Conservation (phyloP, 2,329 filamentous ascomycete genomes). For the Botrytis medusae region DNA sequence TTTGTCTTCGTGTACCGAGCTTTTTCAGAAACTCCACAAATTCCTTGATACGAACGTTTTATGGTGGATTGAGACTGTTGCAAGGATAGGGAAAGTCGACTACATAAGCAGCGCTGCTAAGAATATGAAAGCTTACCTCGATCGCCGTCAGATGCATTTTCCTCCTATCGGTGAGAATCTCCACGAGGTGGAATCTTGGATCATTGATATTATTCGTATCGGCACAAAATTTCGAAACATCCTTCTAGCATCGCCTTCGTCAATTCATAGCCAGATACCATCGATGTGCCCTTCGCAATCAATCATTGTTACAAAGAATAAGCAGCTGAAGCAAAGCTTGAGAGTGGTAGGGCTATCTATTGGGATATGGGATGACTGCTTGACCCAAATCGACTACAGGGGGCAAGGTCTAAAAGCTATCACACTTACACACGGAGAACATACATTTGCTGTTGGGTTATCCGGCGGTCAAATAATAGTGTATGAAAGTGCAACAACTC, state of each 20-base stretch:
- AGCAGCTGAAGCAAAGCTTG: not conserved
- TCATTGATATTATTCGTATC: not conserved
- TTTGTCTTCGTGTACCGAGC: not conserved
- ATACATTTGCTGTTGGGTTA: not conserved
- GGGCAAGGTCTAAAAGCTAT: not conserved
- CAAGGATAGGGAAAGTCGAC: not conserved
- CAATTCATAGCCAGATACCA: not conserved
- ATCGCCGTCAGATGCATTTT: not conserved
- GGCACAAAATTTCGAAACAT: not conserved
- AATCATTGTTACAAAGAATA: not conserved
- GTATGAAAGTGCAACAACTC: not conserved
- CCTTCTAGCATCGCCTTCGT: not conserved
- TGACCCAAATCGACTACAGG: not conserved
- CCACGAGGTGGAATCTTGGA: not conserved
- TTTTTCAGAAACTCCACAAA: not conserved
- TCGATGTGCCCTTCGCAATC: not conserved
- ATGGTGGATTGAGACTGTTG: not conserved
- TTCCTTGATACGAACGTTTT: not conserved
- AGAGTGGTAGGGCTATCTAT: not conserved
- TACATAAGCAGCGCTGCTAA: not conserved
- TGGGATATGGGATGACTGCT: not conserved
- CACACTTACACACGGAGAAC: not conserved
- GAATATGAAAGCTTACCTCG: not conserved
- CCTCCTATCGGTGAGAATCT: not conserved
- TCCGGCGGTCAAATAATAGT: not conserved